Base-by-base conservation (phyloP, 768 basidiomycete species). In the Leccinum rimulosum region DNA sequence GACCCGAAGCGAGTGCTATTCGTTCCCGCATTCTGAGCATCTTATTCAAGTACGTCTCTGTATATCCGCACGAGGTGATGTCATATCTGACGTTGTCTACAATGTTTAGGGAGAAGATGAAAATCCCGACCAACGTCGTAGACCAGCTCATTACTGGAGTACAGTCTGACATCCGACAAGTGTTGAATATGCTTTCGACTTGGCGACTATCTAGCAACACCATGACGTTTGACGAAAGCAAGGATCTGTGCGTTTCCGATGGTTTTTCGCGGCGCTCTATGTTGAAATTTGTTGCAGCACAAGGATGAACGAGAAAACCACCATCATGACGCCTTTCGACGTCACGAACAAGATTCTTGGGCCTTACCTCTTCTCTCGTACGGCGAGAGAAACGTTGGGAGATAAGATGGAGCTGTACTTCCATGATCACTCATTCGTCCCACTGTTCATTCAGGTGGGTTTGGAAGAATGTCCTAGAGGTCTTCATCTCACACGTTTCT, bases 391-490 rank as follows among this genome's bases (percentile, higher is more conserved):
- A 71, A 87, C 91, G 0, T 77, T 98, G 3, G 85, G 82, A 31
- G 93, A 98, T 63, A 98, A 98, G 77, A 91, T 96, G 79, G 96
- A 98, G 55, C 72, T 92, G 60, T 99, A 98, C 74, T 99, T 98
- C 76, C 94, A 97, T 59, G 97, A 99, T 67, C 91, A 93, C 69
- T 85, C 89, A 1, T 94, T 98, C 65, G 84, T 98, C 51, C 97
- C 97, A 0, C 74, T 99, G 33, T 98, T 99, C 73, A 90, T 98
- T 50, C 94, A 97, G 81, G 94, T 93, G 48, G 73, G 61, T 62
- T 49, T 54, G 9, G 19, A 27, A 9, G 6, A 19, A 7, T 3
- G 5, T 4, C 4, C 4, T 10, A 17, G 17, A 47, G 6, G 12
- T 25, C 27, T 7, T 22, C 8, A 49, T 22, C 22, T 36, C 17